Conservation (phyloP, 345 rosid genomes). For the Raphanus raphanistrum region DNA sequence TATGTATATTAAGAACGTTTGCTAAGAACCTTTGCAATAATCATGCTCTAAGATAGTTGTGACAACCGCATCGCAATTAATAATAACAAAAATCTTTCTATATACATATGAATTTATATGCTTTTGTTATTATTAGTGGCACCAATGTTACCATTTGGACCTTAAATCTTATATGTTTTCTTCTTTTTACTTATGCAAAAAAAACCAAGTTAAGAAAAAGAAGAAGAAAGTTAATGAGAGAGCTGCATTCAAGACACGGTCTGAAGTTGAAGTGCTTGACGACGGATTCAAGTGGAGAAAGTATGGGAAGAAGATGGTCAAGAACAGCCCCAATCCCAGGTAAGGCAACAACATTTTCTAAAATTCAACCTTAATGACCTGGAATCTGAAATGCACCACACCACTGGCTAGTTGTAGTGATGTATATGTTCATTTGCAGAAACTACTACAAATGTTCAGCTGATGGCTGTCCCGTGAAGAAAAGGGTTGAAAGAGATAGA, state of each 20-base stretch:
- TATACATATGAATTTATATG: neutral
- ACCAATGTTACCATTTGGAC: neutral
- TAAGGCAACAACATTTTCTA: conserved; percentile 29
- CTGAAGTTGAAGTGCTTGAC: conserved; percentile 78
- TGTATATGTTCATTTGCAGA: conserved; percentile 45
- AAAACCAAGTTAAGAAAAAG: conserved; percentile 36
- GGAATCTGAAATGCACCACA: neutral
- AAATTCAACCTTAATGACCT: neutral
- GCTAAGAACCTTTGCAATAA: no score
- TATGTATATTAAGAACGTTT: no score
- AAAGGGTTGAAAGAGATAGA: conserved; percentile 82
- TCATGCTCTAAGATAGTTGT: neutral
- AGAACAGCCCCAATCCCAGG: conserved; percentile 94
- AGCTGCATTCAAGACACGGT: conserved; percentile 74
- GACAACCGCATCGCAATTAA: neutral
- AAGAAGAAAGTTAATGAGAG: conserved; percentile 54
- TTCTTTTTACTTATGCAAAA: conserved; percentile 17
- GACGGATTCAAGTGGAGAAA: conserved; percentile 98
- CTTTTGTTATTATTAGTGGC: no score
- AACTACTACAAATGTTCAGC: conserved; percentile 78
- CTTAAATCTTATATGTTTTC: neutral
- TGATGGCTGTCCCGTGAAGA: conserved; percentile 84
- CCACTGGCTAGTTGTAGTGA: neutral
- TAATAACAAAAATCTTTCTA: neutral
- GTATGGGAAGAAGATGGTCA: conserved; percentile 97